Percentiles rank a stretch among this genome's conserved stretches.
Evolutionary conservation across 768 basidiomycete genomes (phyloP).

Genomic region (Psilocybe cubensis): DNA sequence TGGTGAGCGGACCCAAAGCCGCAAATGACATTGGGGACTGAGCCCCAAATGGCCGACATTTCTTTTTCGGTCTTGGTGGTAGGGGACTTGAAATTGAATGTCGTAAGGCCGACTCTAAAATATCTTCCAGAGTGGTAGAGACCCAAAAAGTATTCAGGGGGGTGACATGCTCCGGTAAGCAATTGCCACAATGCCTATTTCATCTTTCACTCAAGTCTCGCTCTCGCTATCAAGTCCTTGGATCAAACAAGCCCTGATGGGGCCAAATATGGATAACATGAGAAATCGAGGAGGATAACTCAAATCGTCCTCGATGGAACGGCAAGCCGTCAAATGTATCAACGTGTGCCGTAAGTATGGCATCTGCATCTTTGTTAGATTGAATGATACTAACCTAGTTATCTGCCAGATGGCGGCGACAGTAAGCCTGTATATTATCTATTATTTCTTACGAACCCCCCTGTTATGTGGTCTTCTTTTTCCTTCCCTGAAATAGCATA

Average conservation of each 20-base stretch:
- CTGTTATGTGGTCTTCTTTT: background rate
- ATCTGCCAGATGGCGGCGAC: background rate
- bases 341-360: background rate
- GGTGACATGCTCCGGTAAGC: background rate
- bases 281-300: background rate
- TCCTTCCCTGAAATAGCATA: background rate
- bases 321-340: background rate
- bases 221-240: background rate
- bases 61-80: background rate
- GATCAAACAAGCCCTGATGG: background rate
- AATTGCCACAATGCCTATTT: background rate
- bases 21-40: background rate
- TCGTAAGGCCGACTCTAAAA: background rate
- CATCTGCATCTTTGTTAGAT: background rate
- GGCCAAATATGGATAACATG: background rate
- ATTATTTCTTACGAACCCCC: background rate
- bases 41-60: background rate
- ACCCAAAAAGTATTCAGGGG: background rate
- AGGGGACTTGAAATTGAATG: background rate
- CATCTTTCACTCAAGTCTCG: background rate
- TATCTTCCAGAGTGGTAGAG: too few relatives aligned
- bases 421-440: background rate
- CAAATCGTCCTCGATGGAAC: background rate
- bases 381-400: background rate
- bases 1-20: background rate